Base-by-base conservation (phyloP, 2,329 filamentous ascomycete genomes). In the Thelonectria olida region DNA sequence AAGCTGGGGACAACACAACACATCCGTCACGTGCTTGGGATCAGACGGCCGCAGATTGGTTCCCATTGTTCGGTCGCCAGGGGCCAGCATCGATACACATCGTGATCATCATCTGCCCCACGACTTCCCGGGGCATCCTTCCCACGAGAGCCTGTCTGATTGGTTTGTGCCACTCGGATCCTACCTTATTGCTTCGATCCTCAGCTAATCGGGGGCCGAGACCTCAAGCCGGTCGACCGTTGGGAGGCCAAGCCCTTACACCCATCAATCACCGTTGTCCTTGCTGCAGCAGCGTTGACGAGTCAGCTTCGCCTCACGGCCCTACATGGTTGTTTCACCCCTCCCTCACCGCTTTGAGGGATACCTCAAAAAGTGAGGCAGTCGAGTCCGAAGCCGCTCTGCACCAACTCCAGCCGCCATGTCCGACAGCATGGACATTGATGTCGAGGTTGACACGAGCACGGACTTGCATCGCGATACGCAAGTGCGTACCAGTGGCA, bases 351-450 rank as follows among this genome's bases (percentile, higher is more conserved):
- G 41, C 34, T 52, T 17, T 31, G 34, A 55, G 58, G 28, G 38
- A 20, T 23, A 12, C 15, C 15, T 31, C 23, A 25, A 27, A 55
- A 20, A 55, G 58, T 48, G 58, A 61, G 52, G 52, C 52, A 60
- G 8, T 36, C 19, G 31, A 17, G 9, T 34, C 36, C 42, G 27
- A 8, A 49, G 39, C 6, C 8, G 20, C 58, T 41, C 39, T 15
- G 13, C 23, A 31, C 19, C 31, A 34, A 19, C 19, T 39, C 38
- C 47, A 17, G 38, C 53, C 31, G 48, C 25, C 10, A 79, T 79
- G 75, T 63, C 67, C 39, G 80, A 82, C 44, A 62, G 66, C 39
- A 85, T 84, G 80, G 81, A 84, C 38, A 53, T 83, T 17, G 68
- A 70, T 36, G 48, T 63, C 50, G 61, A 66, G 4, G 57, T 68